Conservation (phyloP, 1,284 basidiomycete genomes). For the Schizopora paradoxa region DNA sequence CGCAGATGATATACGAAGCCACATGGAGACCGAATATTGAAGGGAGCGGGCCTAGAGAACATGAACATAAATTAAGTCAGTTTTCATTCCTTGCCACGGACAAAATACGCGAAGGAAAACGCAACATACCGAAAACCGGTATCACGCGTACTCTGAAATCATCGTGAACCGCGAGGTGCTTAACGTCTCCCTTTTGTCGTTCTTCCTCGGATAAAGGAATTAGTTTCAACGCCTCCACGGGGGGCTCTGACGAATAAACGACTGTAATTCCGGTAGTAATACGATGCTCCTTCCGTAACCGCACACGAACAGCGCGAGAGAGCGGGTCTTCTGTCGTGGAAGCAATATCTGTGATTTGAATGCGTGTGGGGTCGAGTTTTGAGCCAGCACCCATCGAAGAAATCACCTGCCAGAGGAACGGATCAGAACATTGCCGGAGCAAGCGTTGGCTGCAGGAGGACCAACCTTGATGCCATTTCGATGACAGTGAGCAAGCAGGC, state of each 20-base stretch:
- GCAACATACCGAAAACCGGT: conserved; percentile 67
- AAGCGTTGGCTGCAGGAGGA: background rate
- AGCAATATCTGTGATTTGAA: conserved; percentile 95
- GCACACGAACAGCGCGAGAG: conserved; percentile 82
- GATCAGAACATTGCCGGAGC: conserved; percentile 5
- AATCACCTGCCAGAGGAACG: conserved; percentile 58
- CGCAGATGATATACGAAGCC: conserved; percentile 82
- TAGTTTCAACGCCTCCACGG: conserved; percentile 75
- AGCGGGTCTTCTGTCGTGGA: conserved; percentile 93
- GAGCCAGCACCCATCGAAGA: conserved; percentile 98
- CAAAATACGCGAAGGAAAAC: conserved; percentile 18
- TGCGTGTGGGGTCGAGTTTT: conserved; percentile 90
- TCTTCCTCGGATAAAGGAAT: conserved; percentile 91
- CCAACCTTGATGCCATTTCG: conserved; percentile 66
- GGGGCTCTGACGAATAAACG: conserved; percentile 96
- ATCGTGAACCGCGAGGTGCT: conserved; percentile 88
- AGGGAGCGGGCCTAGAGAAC: conserved; percentile 72
- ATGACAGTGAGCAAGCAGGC: conserved; percentile 81
- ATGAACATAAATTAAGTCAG: background rate
- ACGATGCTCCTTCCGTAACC: conserved; percentile 68
- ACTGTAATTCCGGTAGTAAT: conserved; percentile 78
- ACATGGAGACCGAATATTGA: conserved; percentile 86
- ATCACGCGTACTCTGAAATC: conserved; percentile 91
- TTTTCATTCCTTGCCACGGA: background rate
- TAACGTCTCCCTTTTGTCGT: conserved; percentile 84